Conservation (phyloP, 441 rosid genomes). For the Gossypium laxum region DNA sequence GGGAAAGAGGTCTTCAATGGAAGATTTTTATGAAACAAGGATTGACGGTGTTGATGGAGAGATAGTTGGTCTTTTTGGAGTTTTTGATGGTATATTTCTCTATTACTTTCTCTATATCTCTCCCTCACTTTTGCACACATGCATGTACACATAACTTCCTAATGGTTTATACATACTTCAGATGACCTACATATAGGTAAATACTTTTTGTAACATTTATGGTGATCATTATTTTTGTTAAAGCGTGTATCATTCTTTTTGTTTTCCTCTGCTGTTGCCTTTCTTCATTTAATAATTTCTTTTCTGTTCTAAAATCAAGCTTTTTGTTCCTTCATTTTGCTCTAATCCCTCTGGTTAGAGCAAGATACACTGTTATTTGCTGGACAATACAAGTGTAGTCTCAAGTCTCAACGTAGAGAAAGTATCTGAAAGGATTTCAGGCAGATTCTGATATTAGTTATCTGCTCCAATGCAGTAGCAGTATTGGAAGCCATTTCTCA, state of each 20-base stretch:
- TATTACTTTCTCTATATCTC: constrained; percentile 1
- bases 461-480: constrained; percentile 19
- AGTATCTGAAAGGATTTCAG: constrained; percentile 19
- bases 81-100: constrained; percentile 69
- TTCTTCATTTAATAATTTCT: background rate
- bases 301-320: background rate
- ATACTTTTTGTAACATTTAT: background rate
- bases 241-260: background rate
- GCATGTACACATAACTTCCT: background rate
- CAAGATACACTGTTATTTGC: background rate
- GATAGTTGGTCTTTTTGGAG: constrained; percentile 89
- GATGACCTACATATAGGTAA: background rate
- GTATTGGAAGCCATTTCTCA: constrained; percentile 18
- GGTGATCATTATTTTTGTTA: background rate
- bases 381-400: background rate
- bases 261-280: background rate
- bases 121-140: background rate
- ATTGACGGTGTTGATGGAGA: constrained; percentile 88
- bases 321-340: background rate
- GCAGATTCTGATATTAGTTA: constrained; percentile 18
- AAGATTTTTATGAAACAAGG: constrained; percentile 89
- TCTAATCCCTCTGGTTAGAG: background rate
- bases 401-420: background rate
- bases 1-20: constrained; percentile 95
- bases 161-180: background rate